Conservation (phyloP, 805 yeast species). For the Debaryomyces maramus region DNA sequence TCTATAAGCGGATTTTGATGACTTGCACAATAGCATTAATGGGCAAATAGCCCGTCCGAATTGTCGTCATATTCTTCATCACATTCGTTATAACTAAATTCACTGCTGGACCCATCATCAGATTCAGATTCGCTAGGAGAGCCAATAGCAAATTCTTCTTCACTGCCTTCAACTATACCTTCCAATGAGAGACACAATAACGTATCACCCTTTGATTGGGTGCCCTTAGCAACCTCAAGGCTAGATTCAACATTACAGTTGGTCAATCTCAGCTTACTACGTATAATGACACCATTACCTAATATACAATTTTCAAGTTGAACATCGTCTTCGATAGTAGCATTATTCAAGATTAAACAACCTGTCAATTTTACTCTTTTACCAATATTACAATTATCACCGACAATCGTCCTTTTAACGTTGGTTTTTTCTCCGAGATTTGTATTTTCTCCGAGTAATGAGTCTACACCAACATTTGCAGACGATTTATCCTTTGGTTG, state of each 20-base stretch:
- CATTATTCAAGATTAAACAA: slow-evolving; percentile 73
- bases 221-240: slow-evolving; percentile 62
- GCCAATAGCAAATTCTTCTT: slow-evolving; percentile 30
- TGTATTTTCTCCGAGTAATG: slow-evolving; percentile 70
- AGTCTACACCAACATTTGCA: slow-evolving; percentile 86
- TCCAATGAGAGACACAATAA: slow-evolving; percentile 45
- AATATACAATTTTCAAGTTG: slow-evolving; percentile 83
- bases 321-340: slow-evolving; percentile 74
- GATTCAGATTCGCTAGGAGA: slow-evolving; percentile 28
- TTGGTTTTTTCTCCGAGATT: slow-evolving; percentile 76
- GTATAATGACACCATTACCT: slow-evolving; percentile 68
- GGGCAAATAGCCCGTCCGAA: slow-evolving; percentile 50
- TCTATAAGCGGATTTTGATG: not conserved
- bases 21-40: no score
- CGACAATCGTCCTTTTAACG: slow-evolving; percentile 83
- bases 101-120: slow-evolving; percentile 44
- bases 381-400: slow-evolving; percentile 74
- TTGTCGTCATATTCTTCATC: slow-evolving; percentile 67
- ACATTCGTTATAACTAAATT: slow-evolving; percentile 28
- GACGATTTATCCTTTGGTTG: slow-evolving; percentile 49
- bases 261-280: slow-evolving; percentile 61
- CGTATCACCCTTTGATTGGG: slow-evolving; percentile 58
- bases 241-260: slow-evolving; percentile 86
- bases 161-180: slow-evolving; percentile 38
- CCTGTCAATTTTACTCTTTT: slow-evolving; percentile 86